Conservation (phyloP, 108 stramenopile genomes). For the Nannochloropsis salina region DNA sequence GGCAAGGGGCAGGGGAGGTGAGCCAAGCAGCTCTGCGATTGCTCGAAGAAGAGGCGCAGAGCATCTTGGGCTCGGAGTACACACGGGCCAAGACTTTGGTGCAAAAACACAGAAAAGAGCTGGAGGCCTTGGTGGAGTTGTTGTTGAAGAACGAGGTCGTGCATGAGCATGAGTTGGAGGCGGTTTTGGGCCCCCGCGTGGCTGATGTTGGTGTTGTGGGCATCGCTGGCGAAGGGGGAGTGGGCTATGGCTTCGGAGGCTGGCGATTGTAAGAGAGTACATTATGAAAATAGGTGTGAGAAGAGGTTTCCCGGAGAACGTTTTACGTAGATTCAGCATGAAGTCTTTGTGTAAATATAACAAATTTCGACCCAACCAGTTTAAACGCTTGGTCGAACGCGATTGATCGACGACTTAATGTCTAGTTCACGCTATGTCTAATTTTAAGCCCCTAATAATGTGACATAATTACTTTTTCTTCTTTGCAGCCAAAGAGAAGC, state of each 20-base stretch:
- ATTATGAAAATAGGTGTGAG: no score
- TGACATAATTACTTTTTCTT: no score
- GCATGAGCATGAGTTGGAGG: not conserved
- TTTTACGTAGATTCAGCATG: no score
- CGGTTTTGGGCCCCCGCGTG: not conserved
- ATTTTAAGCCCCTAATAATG: no score
- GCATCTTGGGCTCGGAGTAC: conserved; percentile 10
- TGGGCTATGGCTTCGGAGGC: not conserved
- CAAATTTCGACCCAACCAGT: no score
- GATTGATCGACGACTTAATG: no score
- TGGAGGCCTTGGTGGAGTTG: conserved; percentile 12
- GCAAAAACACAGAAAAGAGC: conserved; percentile 10
- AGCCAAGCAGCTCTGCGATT: not conserved
- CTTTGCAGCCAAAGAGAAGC: no score
- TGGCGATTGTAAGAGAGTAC: not conserved
- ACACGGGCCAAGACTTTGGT: not conserved
- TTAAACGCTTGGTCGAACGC: no score
- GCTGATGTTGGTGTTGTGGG: not conserved
- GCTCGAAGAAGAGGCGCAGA: conserved; percentile 6
- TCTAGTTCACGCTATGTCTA: no score
- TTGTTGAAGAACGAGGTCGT: conserved; percentile 14
- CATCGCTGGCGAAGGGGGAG: not conserved
- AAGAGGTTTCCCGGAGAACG: no score
- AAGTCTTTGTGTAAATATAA: no score
- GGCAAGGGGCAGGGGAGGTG: not conserved